These are phyloP conservation scores for Colletotrichum tofieldiae DNA, from an alignment of 2,329 filamentous ascomycete species.

Conservation along the genomic window DNA sequence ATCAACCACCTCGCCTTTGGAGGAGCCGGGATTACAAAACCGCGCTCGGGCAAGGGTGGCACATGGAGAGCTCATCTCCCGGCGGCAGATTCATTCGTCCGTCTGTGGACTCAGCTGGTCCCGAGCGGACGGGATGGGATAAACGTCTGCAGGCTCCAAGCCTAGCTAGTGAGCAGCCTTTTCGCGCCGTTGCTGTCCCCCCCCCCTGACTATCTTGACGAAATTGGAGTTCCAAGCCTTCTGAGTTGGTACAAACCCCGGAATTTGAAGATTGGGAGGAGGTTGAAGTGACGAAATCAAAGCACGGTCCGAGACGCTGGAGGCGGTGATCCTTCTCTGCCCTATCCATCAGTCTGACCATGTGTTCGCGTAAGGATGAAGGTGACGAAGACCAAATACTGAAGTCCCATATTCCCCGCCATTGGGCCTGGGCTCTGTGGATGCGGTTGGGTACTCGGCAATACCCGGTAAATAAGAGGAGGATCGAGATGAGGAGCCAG, in stretches of 20 bases:
- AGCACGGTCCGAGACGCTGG: background rate
- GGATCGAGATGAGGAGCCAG: background rate
- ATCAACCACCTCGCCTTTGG: background rate
- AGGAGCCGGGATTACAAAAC: background rate
- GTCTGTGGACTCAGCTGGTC: background rate
- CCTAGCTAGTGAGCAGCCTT: conserved; percentile 5
- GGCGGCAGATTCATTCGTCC: background rate
- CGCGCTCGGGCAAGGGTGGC: background rate
- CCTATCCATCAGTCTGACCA: background rate
- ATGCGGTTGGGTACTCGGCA: conserved; percentile 30
- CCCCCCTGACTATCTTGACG: conserved; percentile 16
- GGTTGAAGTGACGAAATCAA: background rate
- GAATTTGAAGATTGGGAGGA: background rate
- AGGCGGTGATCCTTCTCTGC: conserved; percentile 3
- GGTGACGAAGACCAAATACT: background rate
- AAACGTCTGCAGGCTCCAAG: conserved; percentile 18
- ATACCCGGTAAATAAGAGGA: conserved; percentile 29
- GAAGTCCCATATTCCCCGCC: background rate
- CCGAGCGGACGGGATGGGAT: conserved; percentile 6
- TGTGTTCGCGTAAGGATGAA: background rate
- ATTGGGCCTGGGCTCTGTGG: conserved; percentile 26
- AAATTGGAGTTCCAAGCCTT: background rate
- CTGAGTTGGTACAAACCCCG: background rate
- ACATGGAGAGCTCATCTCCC: background rate
- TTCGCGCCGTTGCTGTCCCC: background rate